Base-by-base conservation (phyloP, 164 flowering plant genomes). In the Liquidambar formosana region DNA sequence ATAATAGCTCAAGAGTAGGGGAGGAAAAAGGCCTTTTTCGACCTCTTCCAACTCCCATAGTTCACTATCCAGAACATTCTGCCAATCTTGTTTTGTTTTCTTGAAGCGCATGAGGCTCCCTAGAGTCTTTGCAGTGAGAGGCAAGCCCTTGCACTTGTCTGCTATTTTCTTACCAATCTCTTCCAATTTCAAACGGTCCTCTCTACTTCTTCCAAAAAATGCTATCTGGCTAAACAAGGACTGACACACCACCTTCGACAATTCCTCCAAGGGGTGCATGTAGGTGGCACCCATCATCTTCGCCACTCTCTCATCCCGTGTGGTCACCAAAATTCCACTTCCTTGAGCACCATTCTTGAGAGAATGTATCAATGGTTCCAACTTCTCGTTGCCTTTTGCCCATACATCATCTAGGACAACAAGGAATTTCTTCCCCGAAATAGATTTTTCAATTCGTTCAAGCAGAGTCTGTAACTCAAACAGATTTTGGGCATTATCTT, bases 241-340 rank as follows among this genome's bases (percentile, higher is more conserved):
- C 62, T 44, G 27, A 33, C 44, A 58, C 10, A 15, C 44, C n/a
- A 27, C 43, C 44, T 26, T 15, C 8, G 62, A 27, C 62, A 58
- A 58, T 58, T 27, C 21, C 5, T 28, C 19, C 0, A 28, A 16
- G 18, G 28, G 44, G 44, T 23, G 19, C 8, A 8, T 14, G 62
- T 28, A 16, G 21, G 44, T 1, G 19, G 44, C 1, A 26, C 33
- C 21, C 19, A 58, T 27, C 44, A 58, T 58, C n/a, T 16, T 16
- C n/a, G 44, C 44, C 15, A 28, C 62, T 28, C 62, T 33, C 44
- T 27, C 19, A 18, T 18, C 15, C 5, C 11, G 8, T 13, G 62
- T 58, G 19, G 62, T 58, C 62, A 58, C 62, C 44, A 58, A 58
- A 28, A 58, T 27, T 58, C 13, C 27, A 16, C 62, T 58, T 8